These are phyloP conservation scores for Quercus aquifolioides DNA, from an alignment of 306 rosid genomes.

Conservation along the genomic window DNA sequence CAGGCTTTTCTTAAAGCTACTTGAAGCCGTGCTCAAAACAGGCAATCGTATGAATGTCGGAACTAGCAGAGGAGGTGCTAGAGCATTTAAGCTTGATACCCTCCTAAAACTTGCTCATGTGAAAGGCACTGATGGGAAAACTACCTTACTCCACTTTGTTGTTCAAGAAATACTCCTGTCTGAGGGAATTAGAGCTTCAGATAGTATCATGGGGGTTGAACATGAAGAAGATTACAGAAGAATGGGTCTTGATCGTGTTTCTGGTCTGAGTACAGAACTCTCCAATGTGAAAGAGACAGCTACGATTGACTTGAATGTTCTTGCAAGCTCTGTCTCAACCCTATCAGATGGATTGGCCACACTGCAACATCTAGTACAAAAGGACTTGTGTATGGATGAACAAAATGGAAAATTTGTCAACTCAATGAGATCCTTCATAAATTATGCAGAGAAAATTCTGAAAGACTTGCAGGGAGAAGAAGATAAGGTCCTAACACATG, in stretches of 20 bases:
- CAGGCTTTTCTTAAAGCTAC: slow-evolving; percentile 83
- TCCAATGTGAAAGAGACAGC: slow-evolving; percentile 89
- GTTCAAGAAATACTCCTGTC: slow-evolving; percentile 83
- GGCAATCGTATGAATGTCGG: slow-evolving; percentile 98
- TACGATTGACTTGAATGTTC: slow-evolving; percentile 74
- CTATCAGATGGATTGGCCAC: slow-evolving; percentile 54
- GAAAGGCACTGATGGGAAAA: slow-evolving; percentile 88
- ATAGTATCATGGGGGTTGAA: slow-evolving; percentile 51
- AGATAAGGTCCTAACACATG: slow-evolving; percentile 53
- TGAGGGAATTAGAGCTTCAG: slow-evolving; percentile 78
- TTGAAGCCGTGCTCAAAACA: slow-evolving; percentile 90
- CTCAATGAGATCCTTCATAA: slow-evolving; percentile 44
- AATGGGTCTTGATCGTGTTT: slow-evolving; percentile 85
- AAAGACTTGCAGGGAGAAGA: slow-evolving; percentile 68
- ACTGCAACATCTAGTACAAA: slow-evolving; percentile 35
- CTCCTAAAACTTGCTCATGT: slow-evolving; percentile 90
- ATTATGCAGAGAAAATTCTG: slow-evolving; percentile 48
- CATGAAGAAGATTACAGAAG: slow-evolving; percentile 78
- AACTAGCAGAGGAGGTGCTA: slow-evolving; percentile 90
- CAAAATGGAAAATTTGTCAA: slow-evolving; percentile 34
- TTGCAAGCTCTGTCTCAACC: slow-evolving; percentile 63
- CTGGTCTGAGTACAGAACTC: slow-evolving; percentile 80
- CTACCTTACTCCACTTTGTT: slow-evolving; percentile 84
- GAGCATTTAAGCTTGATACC: slow-evolving; percentile 85
- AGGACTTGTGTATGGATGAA: slow-evolving; percentile 43